These are phyloP conservation scores for Leccinum holopus DNA, from an alignment of 1,284 basidiomycete genomes.

Conservation along the genomic window DNA sequence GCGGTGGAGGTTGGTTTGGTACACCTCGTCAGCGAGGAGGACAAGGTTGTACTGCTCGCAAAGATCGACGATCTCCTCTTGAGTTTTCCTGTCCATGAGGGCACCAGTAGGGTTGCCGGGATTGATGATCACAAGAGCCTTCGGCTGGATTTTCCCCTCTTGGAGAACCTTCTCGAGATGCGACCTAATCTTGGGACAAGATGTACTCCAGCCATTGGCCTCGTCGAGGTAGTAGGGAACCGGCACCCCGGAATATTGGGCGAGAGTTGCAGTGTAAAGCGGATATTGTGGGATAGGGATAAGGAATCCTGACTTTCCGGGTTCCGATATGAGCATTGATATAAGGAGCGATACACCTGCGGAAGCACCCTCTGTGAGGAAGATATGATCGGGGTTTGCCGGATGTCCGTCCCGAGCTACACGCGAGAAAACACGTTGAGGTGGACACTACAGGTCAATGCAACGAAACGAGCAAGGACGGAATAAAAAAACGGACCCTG, in stretches of 20 bases:
- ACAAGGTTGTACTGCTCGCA: conserved; percentile 87
- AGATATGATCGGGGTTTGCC: conserved; percentile 84
- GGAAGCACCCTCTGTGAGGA: conserved; percentile 92
- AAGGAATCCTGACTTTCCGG: conserved; percentile 71
- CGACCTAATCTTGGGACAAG: conserved; percentile 64
- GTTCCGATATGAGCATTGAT: conserved; percentile 69
- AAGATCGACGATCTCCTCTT: conserved; percentile 72
- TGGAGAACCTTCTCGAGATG: conserved; percentile 68
- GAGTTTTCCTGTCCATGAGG: conserved; percentile 69
- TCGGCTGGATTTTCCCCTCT: conserved; percentile 61
- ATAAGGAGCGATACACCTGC: conserved; percentile 90
- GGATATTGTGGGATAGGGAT: conserved; percentile 99
- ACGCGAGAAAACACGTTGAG: conserved; percentile 1
- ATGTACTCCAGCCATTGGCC: conserved; percentile 82
- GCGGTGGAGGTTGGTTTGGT: conserved; percentile 88
- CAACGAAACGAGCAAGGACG: not conserved
- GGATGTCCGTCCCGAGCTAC: conserved; percentile 88
- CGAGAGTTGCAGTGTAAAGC: conserved; percentile 92
- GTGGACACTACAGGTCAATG: conserved; percentile 11
- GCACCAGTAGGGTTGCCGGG: conserved; percentile 95
- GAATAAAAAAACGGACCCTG: conserved; percentile 16
- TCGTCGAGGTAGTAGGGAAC: conserved; percentile 92
- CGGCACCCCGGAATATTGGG: conserved; percentile 78
- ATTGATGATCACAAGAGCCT: conserved; percentile 92
- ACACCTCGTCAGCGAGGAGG: conserved; percentile 93